Percentiles rank a stretch among this genome's conserved stretches.
These are phyloP conservation scores for Theileria parva DNA, from an alignment of 169 alveolate species.

Conservation along the genomic window DNA sequence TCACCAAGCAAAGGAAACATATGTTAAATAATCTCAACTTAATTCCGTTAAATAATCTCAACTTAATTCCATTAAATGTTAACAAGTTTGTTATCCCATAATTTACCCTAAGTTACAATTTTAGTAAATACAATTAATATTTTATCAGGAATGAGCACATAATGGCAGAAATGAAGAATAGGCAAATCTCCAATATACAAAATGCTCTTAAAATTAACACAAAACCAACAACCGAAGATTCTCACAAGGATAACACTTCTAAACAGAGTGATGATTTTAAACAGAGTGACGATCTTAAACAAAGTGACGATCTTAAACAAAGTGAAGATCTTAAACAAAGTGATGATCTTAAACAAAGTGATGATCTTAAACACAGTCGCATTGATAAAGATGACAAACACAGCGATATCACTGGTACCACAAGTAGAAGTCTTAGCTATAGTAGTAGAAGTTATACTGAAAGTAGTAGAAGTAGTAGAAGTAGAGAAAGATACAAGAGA, in stretches of 20 bases:
- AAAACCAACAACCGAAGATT: neutral
- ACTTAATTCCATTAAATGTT: neutral
- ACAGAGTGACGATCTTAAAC: neutral
- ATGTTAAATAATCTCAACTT: constrained; percentile 10
- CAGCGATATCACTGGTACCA: neutral
- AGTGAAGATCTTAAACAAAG: neutral
- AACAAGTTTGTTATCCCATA: neutral
- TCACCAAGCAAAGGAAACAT: constrained; percentile 31
- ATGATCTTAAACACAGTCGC: too few relatives aligned
- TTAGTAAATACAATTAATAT: neutral
- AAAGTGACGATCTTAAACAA: neutral
- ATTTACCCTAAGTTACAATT: neutral
- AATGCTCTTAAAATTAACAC: constrained; percentile 8
- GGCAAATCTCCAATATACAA: neutral
- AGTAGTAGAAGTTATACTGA: neutral
- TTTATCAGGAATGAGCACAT: neutral
- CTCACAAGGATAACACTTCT: neutral
- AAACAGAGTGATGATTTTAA: neutral
- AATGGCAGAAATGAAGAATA: constrained; percentile 10
- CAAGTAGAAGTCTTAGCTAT: neutral
- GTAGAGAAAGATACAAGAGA: constrained; percentile 15
- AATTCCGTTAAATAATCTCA: neutral
- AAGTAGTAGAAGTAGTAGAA: neutral
- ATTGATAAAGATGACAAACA: neutral
- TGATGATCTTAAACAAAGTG: too few relatives aligned